Evolutionary conservation across 352 stramenopile species (phyloP).

Genomic region (Blastocystis sp.): DNA sequence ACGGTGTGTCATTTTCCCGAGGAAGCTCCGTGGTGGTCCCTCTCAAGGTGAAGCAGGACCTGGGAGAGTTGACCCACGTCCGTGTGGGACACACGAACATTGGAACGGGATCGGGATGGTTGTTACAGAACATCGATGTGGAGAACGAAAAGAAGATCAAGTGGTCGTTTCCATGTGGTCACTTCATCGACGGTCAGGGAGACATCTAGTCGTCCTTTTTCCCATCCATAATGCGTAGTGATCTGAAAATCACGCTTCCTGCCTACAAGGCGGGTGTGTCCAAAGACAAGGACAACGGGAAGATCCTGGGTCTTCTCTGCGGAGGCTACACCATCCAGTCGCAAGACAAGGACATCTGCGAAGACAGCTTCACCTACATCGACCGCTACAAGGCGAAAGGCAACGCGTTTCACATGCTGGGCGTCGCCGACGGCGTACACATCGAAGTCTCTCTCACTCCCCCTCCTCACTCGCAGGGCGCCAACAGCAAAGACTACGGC

Average conservation of each 20-base stretch:
- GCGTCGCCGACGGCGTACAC: constrained; percentile 37
- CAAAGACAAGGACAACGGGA: background rate
- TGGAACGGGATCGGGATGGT: constrained; percentile 26
- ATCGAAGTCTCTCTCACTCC: background rate
- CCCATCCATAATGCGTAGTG: background rate
- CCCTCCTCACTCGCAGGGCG: background rate
- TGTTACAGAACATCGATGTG: constrained; percentile 34
- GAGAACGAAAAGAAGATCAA: constrained; percentile 16
- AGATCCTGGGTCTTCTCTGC: constrained; percentile 48
- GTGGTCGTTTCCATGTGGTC: constrained; percentile 31
- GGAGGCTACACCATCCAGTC: constrained; percentile 44
- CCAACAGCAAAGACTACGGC: constrained; percentile 19
- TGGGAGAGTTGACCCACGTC: constrained; percentile 29
- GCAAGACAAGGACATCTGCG: constrained; percentile 46
- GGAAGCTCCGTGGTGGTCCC: constrained; percentile 42
- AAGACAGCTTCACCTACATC: constrained; percentile 46
- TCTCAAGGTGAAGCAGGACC: constrained; percentile 26
- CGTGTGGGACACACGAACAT: constrained; percentile 50
- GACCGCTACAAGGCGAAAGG: constrained; percentile 44
- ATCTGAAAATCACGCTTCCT: constrained; percentile 44
- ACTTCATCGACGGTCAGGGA: constrained; percentile 50
- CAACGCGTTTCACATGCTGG: constrained; percentile 39
- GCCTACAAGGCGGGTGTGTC: constrained; percentile 1
- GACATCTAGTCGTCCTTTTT: background rate
- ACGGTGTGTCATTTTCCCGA: constrained; percentile 15